Percentiles rank a stretch among this genome's conserved stretches.
Conservation (phyloP, 78 protist genomes). For the Reticulomyxa filosa region DNA sequence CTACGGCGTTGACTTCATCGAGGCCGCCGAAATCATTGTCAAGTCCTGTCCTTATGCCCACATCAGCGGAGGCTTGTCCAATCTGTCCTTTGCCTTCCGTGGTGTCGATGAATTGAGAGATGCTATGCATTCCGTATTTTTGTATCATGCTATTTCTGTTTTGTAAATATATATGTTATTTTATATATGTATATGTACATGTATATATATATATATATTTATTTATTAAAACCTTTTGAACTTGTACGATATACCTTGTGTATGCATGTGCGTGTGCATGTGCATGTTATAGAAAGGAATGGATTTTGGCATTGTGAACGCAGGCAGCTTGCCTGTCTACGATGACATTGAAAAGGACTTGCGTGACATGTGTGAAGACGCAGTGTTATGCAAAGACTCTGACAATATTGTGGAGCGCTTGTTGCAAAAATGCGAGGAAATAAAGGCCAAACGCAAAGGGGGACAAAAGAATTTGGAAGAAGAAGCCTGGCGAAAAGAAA, state of each 20-base stretch:
- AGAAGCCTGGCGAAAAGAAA: slow-evolving; percentile 58
- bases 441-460: too few species aligned
- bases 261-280: neutral
- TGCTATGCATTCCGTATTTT: slow-evolving; percentile 82
- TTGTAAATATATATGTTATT: neutral
- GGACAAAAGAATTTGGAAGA: neutral
- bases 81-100: slow-evolving; percentile 93
- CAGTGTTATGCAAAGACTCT: slow-evolving; percentile 26
- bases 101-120: slow-evolving; percentile 70
- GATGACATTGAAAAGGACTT: slow-evolving; percentile 52
- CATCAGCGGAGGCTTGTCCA: slow-evolving; percentile 88
- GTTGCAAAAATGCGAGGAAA: too few species aligned
- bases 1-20: slow-evolving; percentile 80
- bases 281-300: slow-evolving; percentile 36
- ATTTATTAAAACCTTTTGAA: too few species aligned
- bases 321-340: slow-evolving; percentile 75
- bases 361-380: slow-evolving; percentile 31
- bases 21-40: slow-evolving; percentile 48
- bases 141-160: slow-evolving; percentile 32
- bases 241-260: too few species aligned
- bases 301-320: slow-evolving; percentile 96
- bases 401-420: neutral
- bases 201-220: neutral
- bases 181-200: neutral
- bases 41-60: slow-evolving; percentile 34